Evolutionary conservation across 1,284 basidiomycete genomes (phyloP).

Genomic region (Phellinidium pouzarii): DNA sequence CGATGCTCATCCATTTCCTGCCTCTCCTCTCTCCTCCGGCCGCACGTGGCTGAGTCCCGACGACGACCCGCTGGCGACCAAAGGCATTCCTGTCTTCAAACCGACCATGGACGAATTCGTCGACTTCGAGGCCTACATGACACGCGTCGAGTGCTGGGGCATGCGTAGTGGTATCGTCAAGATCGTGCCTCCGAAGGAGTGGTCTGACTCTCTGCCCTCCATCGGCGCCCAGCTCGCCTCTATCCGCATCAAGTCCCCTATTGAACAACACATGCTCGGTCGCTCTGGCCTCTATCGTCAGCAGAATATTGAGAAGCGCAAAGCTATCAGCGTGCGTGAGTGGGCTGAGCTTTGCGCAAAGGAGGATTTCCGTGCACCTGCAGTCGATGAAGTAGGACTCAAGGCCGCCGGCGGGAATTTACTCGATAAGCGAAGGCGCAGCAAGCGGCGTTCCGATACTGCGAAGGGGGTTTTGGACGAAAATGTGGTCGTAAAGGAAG

Average conservation of each 20-base stretch:
- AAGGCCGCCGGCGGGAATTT: conserved; percentile 34
- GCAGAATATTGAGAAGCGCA: conserved; percentile 86
- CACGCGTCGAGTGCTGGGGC: conserved; percentile 82
- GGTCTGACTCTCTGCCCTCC: conserved; percentile 71
- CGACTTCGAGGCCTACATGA: conserved; percentile 88
- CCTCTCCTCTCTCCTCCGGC: conserved; percentile 52
- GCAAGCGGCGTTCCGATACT: conserved; percentile 23
- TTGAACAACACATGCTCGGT: conserved; percentile 89
- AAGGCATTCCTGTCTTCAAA: conserved; percentile 91
- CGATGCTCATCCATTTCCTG: conserved; percentile 34
- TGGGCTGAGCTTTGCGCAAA: conserved; percentile 79
- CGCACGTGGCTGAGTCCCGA: conserved; percentile 66
- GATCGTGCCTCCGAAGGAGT: conserved; percentile 88
- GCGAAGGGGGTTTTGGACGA: conserved; percentile 28
- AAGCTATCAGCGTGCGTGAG: conserved; percentile 75
- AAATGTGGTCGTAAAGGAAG: conserved; percentile 22
- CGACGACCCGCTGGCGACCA: conserved; percentile 77
- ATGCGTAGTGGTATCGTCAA: conserved; percentile 86
- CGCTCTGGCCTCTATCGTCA: conserved; percentile 82
- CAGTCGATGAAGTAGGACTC: conserved; percentile 59
- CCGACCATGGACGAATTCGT: conserved; percentile 84
- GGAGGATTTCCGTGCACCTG: conserved; percentile 61
- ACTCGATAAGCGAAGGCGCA: conserved; percentile 25
- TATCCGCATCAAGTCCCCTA: conserved; percentile 79
- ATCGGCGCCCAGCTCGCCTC: conserved; percentile 59